Evolutionary conservation across 345 rosid genomes (phyloP).

Genomic region (Luvunga scandens): DNA sequence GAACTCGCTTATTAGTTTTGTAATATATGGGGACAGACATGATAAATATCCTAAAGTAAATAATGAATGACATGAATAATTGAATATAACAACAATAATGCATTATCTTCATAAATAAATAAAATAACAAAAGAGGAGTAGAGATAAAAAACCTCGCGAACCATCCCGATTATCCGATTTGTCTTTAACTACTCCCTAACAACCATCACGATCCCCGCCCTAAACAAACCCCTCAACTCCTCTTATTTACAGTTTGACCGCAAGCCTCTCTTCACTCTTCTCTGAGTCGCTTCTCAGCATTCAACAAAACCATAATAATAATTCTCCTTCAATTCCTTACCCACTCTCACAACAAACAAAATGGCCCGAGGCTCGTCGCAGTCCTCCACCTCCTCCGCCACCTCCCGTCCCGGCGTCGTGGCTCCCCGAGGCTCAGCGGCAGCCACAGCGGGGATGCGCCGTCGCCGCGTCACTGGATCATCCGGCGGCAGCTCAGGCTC

Average conservation of each 20-base stretch:
- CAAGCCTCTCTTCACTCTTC: background rate
- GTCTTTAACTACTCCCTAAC: background rate
- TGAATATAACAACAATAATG: too few relatives aligned
- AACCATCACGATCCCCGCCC: background rate
- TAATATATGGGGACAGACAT: too few relatives aligned
- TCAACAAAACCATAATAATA: background rate
- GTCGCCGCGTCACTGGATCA: conserved; percentile 60
- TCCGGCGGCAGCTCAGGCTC: conserved; percentile 29
- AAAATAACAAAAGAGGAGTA: too few relatives aligned
- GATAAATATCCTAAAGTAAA: too few relatives aligned
- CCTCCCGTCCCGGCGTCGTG: conserved; percentile 60
- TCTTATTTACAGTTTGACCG: conserved; percentile 16
- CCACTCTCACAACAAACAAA: background rate
- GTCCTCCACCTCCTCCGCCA: conserved; percentile 47
- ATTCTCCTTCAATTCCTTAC: background rate
- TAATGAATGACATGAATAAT: too few relatives aligned
- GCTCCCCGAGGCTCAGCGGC: conserved; percentile 95
- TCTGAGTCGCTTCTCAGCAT: background rate
- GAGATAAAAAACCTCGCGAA: background rate
- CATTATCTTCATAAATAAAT: too few relatives aligned
- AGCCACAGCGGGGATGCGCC: conserved; percentile 89
- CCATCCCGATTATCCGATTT: background rate
- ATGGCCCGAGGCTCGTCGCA: conserved; percentile 92
- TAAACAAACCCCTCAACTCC: background rate
- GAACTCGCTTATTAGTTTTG: background rate